Evolutionary conservation across 2,329 filamentous ascomycete genomes (phyloP), one percentile per base, ranked within the genome.

Genomic region (Xylariomycetidae sp.): DNA sequence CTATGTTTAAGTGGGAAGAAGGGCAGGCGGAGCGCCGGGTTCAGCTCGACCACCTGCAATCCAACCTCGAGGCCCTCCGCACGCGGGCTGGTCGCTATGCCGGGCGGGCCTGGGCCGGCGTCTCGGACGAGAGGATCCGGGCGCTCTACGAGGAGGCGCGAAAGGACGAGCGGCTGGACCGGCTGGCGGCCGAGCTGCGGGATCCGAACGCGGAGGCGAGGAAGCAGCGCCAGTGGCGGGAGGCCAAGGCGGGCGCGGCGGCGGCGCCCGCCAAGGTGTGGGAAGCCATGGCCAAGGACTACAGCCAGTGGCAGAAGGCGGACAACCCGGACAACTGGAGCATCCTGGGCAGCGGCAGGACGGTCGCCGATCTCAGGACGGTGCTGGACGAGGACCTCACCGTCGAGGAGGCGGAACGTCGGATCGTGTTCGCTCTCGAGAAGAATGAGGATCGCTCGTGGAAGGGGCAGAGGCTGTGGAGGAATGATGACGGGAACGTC

Each of bases 401-500:
- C 19, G 15, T 39, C 14, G 23, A 35, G 17, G 40, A 37, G 17
- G 22, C 40, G 19, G 28, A 43, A 29, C 29, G 31, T 13, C 24
- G 34, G 14, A 40, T 43, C 26, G 37, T 38, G 17, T 35, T 32
- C 22, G 34, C 22, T 29, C 31, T 42, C 3, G 40, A 43, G 29
- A 40, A 37, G 29, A 37, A 40, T 4, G 34, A 37, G 31, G 37
- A 40, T 18, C 25, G 31, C 5, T 40, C 34, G 15, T 40, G 37
- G 37, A 35, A 24, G 23, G 37, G 37, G 4, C 5, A 40, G 24
- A 32, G 37, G 19, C 19, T 43, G 2, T 43, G 40, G 40, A 27
- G 32, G 6, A 40, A 40, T 22, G 29, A 43, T 17, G 37, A 18
- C 18, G 34, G 40, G 8, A 33, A 19, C 26, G 35, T 43, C 16